phyloP scores from a whole-genome alignment of 2,329 filamentous ascomycete genomes.

The Hirsutella thompsonii region DNA sequence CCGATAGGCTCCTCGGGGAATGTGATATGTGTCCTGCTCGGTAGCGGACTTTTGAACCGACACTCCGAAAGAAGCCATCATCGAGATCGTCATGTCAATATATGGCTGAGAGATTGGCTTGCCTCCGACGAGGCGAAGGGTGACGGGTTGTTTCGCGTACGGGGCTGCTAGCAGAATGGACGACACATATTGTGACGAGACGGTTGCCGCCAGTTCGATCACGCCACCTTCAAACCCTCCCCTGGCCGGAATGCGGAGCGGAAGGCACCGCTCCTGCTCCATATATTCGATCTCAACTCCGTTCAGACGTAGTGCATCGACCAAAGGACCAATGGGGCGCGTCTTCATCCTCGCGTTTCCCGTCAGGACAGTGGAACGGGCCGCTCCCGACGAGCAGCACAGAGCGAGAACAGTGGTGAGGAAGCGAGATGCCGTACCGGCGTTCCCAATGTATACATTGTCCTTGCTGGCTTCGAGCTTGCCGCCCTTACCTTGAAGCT shows the following conservation, averaged over 20 bases:
- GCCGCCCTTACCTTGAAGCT: slow-evolving; percentile 86
- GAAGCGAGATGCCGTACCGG: slow-evolving; percentile 90
- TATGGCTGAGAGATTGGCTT: slow-evolving; percentile 96
- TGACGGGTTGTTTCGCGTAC: slow-evolving; percentile 90
- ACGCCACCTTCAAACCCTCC: slow-evolving; percentile 74
- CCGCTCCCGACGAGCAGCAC: slow-evolving; percentile 51
- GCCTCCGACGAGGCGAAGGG: slow-evolving; percentile 79
- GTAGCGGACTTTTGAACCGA: slow-evolving; percentile 61
- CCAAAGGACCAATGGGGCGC: slow-evolving; percentile 82
- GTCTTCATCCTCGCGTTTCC: slow-evolving; percentile 96
- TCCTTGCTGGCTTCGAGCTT: slow-evolving; percentile 61
- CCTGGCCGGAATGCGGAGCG: slow-evolving; percentile 69
- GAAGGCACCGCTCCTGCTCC: slow-evolving; percentile 71
- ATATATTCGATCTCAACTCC: slow-evolving; percentile 81
- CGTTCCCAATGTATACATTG: slow-evolving; percentile 87
- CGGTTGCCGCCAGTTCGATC: slow-evolving; percentile 85
- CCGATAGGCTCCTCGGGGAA: slow-evolving; percentile 70
- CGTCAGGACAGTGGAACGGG: slow-evolving; percentile 62
- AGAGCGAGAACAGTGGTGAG: slow-evolving; percentile 83
- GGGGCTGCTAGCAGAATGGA: slow-evolving; percentile 94
- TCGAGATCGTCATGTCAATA: slow-evolving; percentile 96
- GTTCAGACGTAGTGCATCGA: slow-evolving; percentile 78
- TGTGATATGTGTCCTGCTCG: slow-evolving; percentile 85
- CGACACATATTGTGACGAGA: slow-evolving; percentile 98
- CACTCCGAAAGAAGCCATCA: slow-evolving; percentile 92